These are phyloP conservation scores for Trichothecium roseum DNA, from an alignment of 2,329 filamentous ascomycete species.

Conservation along the genomic window DNA sequence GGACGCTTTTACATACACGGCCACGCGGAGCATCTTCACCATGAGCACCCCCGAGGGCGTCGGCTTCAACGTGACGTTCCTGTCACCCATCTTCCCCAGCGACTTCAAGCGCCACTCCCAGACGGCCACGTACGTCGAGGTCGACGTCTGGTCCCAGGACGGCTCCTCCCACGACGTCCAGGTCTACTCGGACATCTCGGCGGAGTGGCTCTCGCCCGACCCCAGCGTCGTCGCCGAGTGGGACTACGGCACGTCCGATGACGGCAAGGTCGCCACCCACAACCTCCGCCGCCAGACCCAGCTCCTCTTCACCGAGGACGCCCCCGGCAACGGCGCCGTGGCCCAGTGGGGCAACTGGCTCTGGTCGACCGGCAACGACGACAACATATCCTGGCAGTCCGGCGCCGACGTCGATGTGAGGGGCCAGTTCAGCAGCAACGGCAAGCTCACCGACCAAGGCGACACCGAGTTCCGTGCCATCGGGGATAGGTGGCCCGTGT, in stretches of 20 bases:
- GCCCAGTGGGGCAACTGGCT: constrained; percentile 76
- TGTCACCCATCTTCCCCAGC: constrained; percentile 58
- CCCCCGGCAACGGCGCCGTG: no score
- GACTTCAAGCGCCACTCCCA: constrained; percentile 60
- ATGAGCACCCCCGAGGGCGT: constrained; percentile 53
- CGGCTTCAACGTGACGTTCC: constrained; percentile 56
- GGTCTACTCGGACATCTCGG: constrained; percentile 61
- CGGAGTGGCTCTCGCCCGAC: constrained; percentile 66
- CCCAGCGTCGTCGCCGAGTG: constrained; percentile 45
- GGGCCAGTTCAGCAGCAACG: constrained; percentile 51
- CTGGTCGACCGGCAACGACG: constrained; percentile 54
- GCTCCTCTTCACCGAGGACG: constrained; percentile 54
- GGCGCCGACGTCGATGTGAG: constrained; percentile 59
- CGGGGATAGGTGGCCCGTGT: constrained; percentile 53
- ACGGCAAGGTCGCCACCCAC: constrained; percentile 56
- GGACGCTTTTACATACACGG: constrained; percentile 57
- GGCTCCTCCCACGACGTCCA: constrained; percentile 53
- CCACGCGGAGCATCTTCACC: constrained; percentile 60
- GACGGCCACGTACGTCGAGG: constrained; percentile 59
- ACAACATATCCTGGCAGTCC: constrained; percentile 54
- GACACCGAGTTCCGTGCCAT: constrained; percentile 48
- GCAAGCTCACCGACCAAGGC: constrained; percentile 50
- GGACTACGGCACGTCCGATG: constrained; percentile 41
- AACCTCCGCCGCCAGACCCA: constrained; percentile 51
- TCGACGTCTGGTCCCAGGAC: constrained; percentile 52